phyloP scores from a whole-genome alignment of 768 basidiomycete genomes.

The Suillus subluteus region DNA sequence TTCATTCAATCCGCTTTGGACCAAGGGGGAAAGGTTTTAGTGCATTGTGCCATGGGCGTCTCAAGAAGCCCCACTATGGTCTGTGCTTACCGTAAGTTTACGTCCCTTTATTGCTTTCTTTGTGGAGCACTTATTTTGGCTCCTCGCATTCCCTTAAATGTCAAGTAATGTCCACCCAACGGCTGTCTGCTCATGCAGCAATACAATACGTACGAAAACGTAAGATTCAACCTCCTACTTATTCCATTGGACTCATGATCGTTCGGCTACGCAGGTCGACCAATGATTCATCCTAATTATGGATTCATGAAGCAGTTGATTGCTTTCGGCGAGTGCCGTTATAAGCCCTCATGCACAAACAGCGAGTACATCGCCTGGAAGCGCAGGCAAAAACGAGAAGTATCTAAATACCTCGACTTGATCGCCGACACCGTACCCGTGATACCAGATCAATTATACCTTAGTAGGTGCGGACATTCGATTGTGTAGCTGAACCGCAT shows the following conservation, averaged over 20 bases:
- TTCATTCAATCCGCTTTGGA: conserved; percentile 67
- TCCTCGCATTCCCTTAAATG: conserved; percentile 3
- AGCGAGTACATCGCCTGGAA: conserved; percentile 61
- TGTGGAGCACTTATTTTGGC: conserved; percentile 5
- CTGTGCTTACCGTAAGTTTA: conserved; percentile 54
- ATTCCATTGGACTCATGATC: conserved; percentile 15
- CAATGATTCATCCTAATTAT: conserved; percentile 44
- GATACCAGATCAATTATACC: conserved; percentile 50
- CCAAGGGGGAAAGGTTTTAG: conserved; percentile 58
- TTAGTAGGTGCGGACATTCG: conserved; percentile 47
- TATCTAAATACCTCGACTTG: conserved; percentile 53
- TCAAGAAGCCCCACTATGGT: conserved; percentile 69
- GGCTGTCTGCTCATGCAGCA: conserved; percentile 46
- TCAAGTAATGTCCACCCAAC: conserved; percentile 54
- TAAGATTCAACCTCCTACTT: conserved; percentile 29
- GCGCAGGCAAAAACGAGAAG: conserved; percentile 54
- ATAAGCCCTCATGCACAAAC: conserved; percentile 45
- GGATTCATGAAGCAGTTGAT: conserved; percentile 64
- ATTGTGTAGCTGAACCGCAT: background rate
- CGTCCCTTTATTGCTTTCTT: conserved; percentile 9
- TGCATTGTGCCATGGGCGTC: conserved; percentile 76
- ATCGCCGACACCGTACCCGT: conserved; percentile 56
- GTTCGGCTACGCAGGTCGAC: conserved; percentile 35
- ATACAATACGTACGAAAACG: conserved; percentile 53
- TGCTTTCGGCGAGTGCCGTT: conserved; percentile 54